Percentiles rank a stretch among this genome's conserved stretches.
Evolutionary conservation across 306 rosid species (phyloP).

Genomic region (Cicer arietinum): DNA sequence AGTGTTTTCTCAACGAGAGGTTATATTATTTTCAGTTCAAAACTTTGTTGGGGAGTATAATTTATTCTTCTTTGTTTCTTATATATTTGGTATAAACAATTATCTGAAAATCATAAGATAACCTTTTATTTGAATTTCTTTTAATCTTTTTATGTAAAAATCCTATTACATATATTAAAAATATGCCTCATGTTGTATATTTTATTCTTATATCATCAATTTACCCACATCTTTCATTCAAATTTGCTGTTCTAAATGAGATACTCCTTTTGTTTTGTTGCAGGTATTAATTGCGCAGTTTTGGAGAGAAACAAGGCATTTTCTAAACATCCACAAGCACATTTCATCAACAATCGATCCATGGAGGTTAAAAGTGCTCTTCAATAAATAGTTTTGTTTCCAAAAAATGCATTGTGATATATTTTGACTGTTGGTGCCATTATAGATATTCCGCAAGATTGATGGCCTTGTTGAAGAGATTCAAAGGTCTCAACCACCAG

Average conservation of each 20-base stretch:
- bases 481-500: conserved; percentile 89
- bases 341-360: conserved; percentile 91
- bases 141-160: conserved; percentile 11
- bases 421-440: conserved; percentile 44
- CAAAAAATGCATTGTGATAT: conserved; percentile 22
- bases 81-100: conserved; percentile 2
- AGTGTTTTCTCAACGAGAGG: background rate
- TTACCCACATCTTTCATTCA: conserved; percentile 8
- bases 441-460: conserved; percentile 83
- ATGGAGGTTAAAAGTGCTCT: conserved; percentile 78
- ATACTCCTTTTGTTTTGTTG: conserved; percentile 22
- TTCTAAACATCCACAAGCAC: conserved; percentile 84
- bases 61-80: conserved; percentile 24
- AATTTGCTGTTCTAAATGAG: conserved; percentile 21
- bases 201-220: conserved; percentile 13
- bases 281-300: conserved; percentile 82
- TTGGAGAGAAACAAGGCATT: conserved; percentile 68
- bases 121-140: conserved; percentile 4
- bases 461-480: conserved; percentile 90
- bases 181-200: conserved; percentile 3
- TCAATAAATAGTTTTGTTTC: conserved; percentile 33
- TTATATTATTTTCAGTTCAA: conserved; percentile 5
- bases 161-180: conserved; percentile 1
- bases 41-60: conserved; percentile 2
- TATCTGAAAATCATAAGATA: background rate